Evolutionary conservation across 352 stramenopile species (phyloP), one percentile per base, ranked within the genome.

Genomic region (Phytophthora sansomeana): DNA sequence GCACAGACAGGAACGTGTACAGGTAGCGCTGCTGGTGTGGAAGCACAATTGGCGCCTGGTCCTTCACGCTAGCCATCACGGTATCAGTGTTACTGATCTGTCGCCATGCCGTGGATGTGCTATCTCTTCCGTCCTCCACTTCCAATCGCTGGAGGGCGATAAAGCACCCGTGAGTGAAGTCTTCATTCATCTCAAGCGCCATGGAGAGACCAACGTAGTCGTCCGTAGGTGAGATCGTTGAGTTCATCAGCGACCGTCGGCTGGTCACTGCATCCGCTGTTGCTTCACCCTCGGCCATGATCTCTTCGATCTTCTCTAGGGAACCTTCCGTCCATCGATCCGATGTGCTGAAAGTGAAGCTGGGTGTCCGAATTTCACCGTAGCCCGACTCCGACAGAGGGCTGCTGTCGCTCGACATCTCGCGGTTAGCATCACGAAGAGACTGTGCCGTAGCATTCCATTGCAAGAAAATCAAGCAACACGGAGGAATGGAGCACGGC

Each of bases 391-490:
- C 76, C 1, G 85, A 89, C 17, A 89, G 39, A 19, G 80, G 78
- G 46, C 75, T 90, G 26, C 43, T 74, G 30, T 77, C 76, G 17
- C 89, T 83, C 11, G 77, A 60, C 30, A 57, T 24, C 7, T 89
- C 79, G 5, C 67, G 67, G 52, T 73, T 69, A 4, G 82, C 78
- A 30, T 96, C 80, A 6, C 86, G 81, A 21, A 96, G 61, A n/a
- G 86, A 89, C 61, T 95, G 90, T 0, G 88, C 83, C 3, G 88
- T 94, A 14, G 86, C 83, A 60, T 96, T 96, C 88, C 88, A 96
- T 68, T 96, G 88, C 17, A 96, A 63, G 62, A 95, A 96, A 52
- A 96, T 94, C 21, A 96, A 64, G 55, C 85, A 95, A 57, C 85
- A 93, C 36, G 88, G 87, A 35, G 88, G 88, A 58, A 96, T 96